Conservation (phyloP, 371 early-diverging fungal species). For the Mucor velutinosus region DNA sequence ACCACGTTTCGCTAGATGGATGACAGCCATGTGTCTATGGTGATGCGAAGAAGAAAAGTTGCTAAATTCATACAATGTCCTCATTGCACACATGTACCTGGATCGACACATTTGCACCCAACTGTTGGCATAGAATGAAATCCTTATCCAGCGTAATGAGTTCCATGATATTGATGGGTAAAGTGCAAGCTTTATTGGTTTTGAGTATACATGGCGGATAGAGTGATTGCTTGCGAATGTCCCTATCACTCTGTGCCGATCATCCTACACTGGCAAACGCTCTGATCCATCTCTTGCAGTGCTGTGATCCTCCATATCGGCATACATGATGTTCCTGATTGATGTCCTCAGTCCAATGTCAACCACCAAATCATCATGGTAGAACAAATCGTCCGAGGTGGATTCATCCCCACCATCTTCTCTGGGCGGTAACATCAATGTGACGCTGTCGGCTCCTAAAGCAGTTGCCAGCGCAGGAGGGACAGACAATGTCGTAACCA, state of each 20-base stretch:
- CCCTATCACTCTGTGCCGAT: background rate
- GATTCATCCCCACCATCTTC: conserved; percentile 17
- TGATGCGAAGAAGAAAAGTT: background rate
- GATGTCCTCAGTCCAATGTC: conserved; percentile 39
- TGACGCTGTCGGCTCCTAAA: conserved; percentile 34
- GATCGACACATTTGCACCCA: background rate
- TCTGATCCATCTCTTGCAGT: conserved; percentile 39
- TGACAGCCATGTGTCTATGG: background rate
- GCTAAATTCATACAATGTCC: background rate
- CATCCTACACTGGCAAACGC: conserved; percentile 34
- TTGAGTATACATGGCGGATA: background rate
- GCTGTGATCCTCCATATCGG: conserved; percentile 27
- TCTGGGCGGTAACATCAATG: conserved; percentile 35
- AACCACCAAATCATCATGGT: conserved; percentile 38
- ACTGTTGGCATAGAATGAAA: no score
- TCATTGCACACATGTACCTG: background rate
- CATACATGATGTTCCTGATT: conserved; percentile 33
- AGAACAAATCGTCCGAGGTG: conserved; percentile 29
- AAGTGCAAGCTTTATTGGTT: background rate
- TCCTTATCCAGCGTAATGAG: no score
- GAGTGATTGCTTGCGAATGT: background rate
- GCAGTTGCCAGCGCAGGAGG: conserved; percentile 33
- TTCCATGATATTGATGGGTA: background rate
- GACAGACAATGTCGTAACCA: conserved; percentile 25
- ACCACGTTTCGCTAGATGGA: background rate